phyloP scores from a whole-genome alignment of 2,329 filamentous ascomycete genomes.

The Zymoseptoria crescenta region DNA sequence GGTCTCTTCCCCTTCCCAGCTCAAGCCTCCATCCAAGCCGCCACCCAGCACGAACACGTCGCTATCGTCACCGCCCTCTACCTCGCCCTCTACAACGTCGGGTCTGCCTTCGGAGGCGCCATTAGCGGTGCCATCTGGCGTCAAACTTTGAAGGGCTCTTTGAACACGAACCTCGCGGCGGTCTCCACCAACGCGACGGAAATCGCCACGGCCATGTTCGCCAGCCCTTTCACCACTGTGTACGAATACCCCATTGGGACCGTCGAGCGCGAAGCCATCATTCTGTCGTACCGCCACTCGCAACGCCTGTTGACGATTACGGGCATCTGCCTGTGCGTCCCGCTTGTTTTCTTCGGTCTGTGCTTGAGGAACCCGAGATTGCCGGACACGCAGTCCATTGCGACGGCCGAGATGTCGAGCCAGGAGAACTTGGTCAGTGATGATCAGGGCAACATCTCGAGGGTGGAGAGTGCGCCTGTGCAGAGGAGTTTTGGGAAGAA shows the following conservation, averaged over 20 bases:
- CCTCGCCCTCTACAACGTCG: constrained; percentile 52
- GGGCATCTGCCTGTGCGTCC: constrained; percentile 42
- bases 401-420: constrained; percentile 30
- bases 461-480: background rate
- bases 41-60: constrained; percentile 48
- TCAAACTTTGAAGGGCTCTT: constrained; percentile 44
- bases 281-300: constrained; percentile 39
- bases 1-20: constrained; percentile 53
- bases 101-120: constrained; percentile 53
- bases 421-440: background rate
- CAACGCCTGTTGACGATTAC: constrained; percentile 45
- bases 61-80: constrained; percentile 52
- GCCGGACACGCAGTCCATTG: constrained; percentile 39
- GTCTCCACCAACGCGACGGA: constrained; percentile 29
- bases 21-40: constrained; percentile 45
- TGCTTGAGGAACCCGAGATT: constrained; percentile 41
- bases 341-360: constrained; percentile 40
- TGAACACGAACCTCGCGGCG: constrained; percentile 31
- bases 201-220: constrained; percentile 36
- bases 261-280: constrained; percentile 35
- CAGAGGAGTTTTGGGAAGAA: constrained; percentile 1
- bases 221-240: constrained; percentile 34
- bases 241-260: constrained; percentile 38
- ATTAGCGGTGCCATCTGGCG: constrained; percentile 51
- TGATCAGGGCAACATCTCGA: background rate